These are phyloP conservation scores for Salix arbutifolia DNA, from an alignment of 345 rosid genomes.

Conservation along the genomic window DNA sequence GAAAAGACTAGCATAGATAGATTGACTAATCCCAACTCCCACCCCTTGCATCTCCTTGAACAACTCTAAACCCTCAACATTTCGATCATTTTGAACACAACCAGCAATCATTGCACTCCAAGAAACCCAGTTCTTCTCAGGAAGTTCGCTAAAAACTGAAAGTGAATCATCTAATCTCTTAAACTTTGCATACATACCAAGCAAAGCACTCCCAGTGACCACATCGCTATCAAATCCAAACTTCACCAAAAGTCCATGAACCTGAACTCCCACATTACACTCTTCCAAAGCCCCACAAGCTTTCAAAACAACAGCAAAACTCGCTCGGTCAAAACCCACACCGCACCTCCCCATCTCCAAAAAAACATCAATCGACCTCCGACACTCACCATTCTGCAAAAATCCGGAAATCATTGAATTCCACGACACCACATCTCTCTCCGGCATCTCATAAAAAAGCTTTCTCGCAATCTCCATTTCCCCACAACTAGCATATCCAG, in stretches of 20 bases:
- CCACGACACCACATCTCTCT: constrained; percentile 80
- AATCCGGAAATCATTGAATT: constrained; percentile 82
- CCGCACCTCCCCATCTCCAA: constrained; percentile 51
- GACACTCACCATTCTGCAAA: constrained; percentile 48
- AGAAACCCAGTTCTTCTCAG: constrained; percentile 65
- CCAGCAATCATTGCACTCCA: constrained; percentile 91
- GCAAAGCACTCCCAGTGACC: constrained; percentile 68
- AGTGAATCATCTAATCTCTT: constrained; percentile 53
- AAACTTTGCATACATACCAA: constrained; percentile 90
- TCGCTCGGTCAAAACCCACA: constrained; percentile 43
- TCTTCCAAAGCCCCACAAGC: constrained; percentile 52
- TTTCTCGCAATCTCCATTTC: constrained; percentile 46
- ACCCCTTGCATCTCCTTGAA: constrained; percentile 68
- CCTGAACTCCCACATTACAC: constrained; percentile 49
- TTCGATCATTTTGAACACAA: constrained; percentile 58
- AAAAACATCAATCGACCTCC: constrained; percentile 44
- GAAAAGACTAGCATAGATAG: constrained; percentile 80
- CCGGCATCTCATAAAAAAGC: constrained; percentile 53
- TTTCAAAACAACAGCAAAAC: constrained; percentile 60
- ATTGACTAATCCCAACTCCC: constrained; percentile 59
- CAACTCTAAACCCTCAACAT: constrained; percentile 46
- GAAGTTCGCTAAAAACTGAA: constrained; percentile 49
- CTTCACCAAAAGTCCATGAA: constrained; percentile 57
- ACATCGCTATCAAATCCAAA: constrained; percentile 59
- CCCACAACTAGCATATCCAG: constrained; percentile 48